Evolutionary conservation across 2,329 filamentous ascomycete species (phyloP).

Genomic region (Talaromyces islandicus): DNA sequence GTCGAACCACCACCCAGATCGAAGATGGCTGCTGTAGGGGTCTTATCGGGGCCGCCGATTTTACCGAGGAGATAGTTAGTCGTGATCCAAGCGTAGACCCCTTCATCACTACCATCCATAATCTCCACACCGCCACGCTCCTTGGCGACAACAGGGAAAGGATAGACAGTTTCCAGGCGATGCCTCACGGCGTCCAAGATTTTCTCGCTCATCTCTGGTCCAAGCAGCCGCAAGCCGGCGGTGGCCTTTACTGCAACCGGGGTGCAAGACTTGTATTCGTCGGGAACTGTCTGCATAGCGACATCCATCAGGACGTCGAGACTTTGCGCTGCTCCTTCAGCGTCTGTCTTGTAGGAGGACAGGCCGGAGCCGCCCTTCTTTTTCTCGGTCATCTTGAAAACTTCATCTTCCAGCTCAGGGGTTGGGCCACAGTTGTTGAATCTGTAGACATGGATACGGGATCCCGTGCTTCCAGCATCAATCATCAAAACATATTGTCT

Average conservation of each 20-base stretch:
- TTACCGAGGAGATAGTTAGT: slow-evolving; percentile 98
- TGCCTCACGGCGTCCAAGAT: slow-evolving; percentile 80
- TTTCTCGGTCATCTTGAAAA: slow-evolving; percentile 91
- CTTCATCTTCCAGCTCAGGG: slow-evolving; percentile 88
- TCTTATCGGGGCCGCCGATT: slow-evolving; percentile 87
- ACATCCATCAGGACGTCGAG: slow-evolving; percentile 82
- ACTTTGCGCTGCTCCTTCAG: slow-evolving; percentile 80
- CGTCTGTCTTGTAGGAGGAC: slow-evolving; percentile 81
- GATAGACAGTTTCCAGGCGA: slow-evolving; percentile 81
- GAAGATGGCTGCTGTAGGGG: slow-evolving; percentile 86
- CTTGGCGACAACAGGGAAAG: slow-evolving; percentile 85
- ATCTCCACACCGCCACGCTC: slow-evolving; percentile 86
- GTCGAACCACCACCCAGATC: slow-evolving; percentile 96
- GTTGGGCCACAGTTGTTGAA: slow-evolving; percentile 98
- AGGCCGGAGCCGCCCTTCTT: slow-evolving; percentile 70
- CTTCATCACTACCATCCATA: slow-evolving; percentile 96
- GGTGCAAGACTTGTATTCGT: slow-evolving; percentile 83
- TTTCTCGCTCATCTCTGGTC: slow-evolving; percentile 69
- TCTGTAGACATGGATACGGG: slow-evolving; percentile 95
- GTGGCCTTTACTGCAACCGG: slow-evolving; percentile 98
- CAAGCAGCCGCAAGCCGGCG: slow-evolving; percentile 83
- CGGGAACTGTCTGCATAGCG: slow-evolving; percentile 76
- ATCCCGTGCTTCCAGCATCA: slow-evolving; percentile 95
- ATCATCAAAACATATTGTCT: slow-evolving; percentile 99
- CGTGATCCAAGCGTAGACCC: slow-evolving; percentile 98